Base-by-base conservation (phyloP, 164 flowering plant genomes). In the Brasenia schreberi region DNA sequence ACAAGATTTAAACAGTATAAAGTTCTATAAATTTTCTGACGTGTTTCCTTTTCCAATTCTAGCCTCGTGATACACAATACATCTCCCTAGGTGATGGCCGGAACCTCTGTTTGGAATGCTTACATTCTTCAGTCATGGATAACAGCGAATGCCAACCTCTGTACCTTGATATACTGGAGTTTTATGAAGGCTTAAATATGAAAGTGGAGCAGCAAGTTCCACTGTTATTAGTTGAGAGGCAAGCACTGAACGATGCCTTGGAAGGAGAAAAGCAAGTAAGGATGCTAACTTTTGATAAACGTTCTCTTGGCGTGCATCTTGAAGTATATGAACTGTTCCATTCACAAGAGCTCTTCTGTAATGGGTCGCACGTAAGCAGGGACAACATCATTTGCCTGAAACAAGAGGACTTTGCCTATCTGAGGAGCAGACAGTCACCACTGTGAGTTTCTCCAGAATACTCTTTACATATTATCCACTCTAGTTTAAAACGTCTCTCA, bases 341-440 rank as follows among this genome's bases (percentile, higher is more conserved):
- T 49, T 49, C 56, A 9, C 56, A 49, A 49, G 56, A 9, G 56
- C 56, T 49, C 56, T 49, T 49, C 56, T 14, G 16, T 49, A 14
- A 49, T 49, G 12, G 16, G 10, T 44, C 69, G 6, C 68, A 71
- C 27, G 65, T 80, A 75, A 64, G 59, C 81, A 91, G 97, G 96
- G 96, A 43, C 85, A 85, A 75, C 84, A 88, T 80, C 93, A 88
- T 75, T 78, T 89, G 86, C 94, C 97, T 43, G 97, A 91, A 80
- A 89, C 97, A 4, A 77, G 96, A 75, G 97, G 97, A 18, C 88
- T 89, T 52, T 91, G 96, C 71, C 81, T 91, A 14, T 84, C 97
- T 14, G 93, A 91, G 78, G 97, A 91, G 73, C 96, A 84, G 73
- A 89, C 90, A 61, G 73, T 89, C 69, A 91, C 84, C 83, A 79